Base-by-base conservation (phyloP, 306 rosid genomes). In the Inga leiocalycina region DNA sequence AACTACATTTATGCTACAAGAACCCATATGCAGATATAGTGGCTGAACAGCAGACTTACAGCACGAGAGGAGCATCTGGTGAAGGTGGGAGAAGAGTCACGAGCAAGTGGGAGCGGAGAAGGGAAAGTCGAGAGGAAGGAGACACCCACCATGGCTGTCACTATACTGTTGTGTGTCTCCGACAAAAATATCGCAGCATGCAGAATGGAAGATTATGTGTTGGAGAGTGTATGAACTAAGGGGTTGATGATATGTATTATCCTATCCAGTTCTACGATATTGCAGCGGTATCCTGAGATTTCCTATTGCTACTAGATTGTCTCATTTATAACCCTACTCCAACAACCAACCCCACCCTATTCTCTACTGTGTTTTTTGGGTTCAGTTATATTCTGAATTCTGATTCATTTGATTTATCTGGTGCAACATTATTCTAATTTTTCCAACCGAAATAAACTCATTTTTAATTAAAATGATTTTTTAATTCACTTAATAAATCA, bases 61-160 rank as follows among this genome's bases (percentile, higher is more conserved):
- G 85, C 67, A 80, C 72, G 85, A 69, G 86, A 83, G 35, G 90
- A 88, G 88, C 39, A 57, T 87, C 82, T 78, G 79, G 91, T 10
- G 64, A 30, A 78, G 81, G 69, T 67, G 78, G 75, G 79, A 37
- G 89, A 83, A 46, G 88, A 75, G 82, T 78, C 72, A 71, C 78
- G 85, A 81, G 83, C 65, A 46, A 90, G 83, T 43, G 93, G 89
- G 84, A 82, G 83, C 76, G 85, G 74, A 19, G 91, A 79, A 73
- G 94, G 88, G 65, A 84, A 66, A 73, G 94, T 85, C 34, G 94
- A 92, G 75, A 91, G 90, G 79, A 92, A 89, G 71, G 95, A 94
- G 80, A 92, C 83, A 78, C 89, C 93, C 98, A 91, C 92, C 98
- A 92, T 94, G 80, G 83, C 74, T 51, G 32, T 11, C 7, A 62